Conservation (phyloP, 75 land plant species). For the Chamaecyparis obtusa region DNA sequence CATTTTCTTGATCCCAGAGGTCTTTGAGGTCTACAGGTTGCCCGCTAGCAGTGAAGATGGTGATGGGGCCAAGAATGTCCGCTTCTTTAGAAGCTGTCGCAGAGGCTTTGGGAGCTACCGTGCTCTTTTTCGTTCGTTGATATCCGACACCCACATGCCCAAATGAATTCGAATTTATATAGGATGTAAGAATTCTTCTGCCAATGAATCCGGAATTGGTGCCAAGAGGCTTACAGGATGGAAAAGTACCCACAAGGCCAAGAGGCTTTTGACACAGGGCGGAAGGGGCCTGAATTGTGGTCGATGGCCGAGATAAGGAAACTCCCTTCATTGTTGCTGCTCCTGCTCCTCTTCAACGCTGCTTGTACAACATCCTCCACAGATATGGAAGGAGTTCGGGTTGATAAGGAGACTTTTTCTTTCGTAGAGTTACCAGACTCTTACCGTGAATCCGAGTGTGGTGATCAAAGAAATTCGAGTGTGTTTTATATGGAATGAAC, state of each 20-base stretch:
- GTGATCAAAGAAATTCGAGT: too few relatives aligned
- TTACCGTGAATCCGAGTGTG: too few relatives aligned
- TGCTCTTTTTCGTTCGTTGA: neutral
- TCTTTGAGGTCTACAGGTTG: conserved; percentile 64
- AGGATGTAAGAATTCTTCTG: neutral
- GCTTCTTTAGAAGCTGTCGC: conserved; percentile 1
- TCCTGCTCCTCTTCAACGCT: neutral
- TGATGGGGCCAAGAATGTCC: conserved; percentile 35
- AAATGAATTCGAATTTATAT: neutral
- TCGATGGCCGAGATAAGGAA: neutral
- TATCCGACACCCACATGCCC: conserved; percentile 6
- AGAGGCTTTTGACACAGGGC: neutral
- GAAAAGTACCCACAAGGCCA: too few relatives aligned
- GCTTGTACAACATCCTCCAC: neutral
- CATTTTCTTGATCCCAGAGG: conserved; percentile 79
- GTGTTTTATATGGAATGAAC: too few relatives aligned
- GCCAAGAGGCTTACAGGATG: neutral
- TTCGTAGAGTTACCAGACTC: too few relatives aligned
- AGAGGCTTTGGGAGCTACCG: neutral
- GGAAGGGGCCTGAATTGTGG: neutral
- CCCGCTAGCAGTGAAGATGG: conserved; percentile 51
- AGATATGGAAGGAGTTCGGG: neutral
- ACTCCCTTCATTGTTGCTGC: neutral
- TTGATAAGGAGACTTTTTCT: neutral
- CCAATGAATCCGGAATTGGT: neutral